Evolutionary conservation across 768 basidiomycete species (phyloP).

Genomic region (Podaxis mareebaensis): DNA sequence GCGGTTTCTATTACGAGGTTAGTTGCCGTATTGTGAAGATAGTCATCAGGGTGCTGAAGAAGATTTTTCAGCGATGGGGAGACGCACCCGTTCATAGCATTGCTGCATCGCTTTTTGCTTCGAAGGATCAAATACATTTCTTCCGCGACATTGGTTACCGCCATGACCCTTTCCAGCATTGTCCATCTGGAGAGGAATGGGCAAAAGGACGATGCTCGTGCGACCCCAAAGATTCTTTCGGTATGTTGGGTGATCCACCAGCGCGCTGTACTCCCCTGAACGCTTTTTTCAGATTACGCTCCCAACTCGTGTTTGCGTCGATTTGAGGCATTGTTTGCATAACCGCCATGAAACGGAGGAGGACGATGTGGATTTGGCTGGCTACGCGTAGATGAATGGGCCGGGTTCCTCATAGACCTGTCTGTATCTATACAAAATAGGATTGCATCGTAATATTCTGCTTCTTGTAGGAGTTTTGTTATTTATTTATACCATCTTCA

Average conservation of each 20-base stretch:
- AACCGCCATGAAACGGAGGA: not conserved
- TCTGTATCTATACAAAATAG: not conserved
- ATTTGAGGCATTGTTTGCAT: conserved; percentile 39
- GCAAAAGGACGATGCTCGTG: conserved; percentile 67
- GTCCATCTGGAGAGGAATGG: conserved; percentile 61
- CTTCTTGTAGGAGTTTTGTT: not conserved
- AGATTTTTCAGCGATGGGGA: conserved; percentile 62
- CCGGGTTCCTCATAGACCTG: conserved; percentile 6
- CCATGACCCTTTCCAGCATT: conserved; percentile 80
- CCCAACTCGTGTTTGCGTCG: conserved; percentile 39
- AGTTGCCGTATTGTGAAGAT: conserved; percentile 17
- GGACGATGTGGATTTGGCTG: not conserved
- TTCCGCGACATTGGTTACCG: conserved; percentile 85
- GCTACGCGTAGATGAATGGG: not conserved
- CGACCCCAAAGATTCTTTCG: conserved; percentile 69
- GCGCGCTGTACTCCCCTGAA: not conserved
- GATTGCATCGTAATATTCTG: not conserved
- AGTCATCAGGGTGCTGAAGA: not conserved
- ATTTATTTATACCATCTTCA: not conserved
- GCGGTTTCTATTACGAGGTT: conserved; percentile 93
- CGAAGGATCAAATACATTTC: conserved; percentile 77
- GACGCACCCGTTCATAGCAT: conserved; percentile 81
- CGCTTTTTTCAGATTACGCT: conserved; percentile 35
- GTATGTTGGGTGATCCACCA: conserved; percentile 35
- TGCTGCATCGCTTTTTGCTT: conserved; percentile 73